phyloP scores from a whole-genome alignment of 1,139 yeast species.

The Candida sojae region DNA sequence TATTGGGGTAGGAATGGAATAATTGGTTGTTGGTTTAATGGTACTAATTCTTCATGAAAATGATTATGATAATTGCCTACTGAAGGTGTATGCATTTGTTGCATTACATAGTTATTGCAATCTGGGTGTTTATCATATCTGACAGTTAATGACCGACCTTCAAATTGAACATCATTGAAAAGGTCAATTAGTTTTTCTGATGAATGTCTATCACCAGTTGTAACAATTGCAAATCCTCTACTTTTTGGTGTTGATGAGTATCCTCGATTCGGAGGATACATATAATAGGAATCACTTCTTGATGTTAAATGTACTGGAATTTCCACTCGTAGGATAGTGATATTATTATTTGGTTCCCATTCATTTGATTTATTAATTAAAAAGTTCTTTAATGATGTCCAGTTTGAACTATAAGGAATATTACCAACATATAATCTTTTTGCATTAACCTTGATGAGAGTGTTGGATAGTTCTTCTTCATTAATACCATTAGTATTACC shows the following conservation, averaged over 20 bases:
- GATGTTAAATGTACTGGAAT: slow-evolving; percentile 45
- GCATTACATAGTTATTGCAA: slow-evolving; percentile 34
- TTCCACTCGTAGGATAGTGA: slow-evolving; percentile 52
- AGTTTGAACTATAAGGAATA: slow-evolving; percentile 57
- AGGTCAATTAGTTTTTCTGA: slow-evolving; percentile 51
- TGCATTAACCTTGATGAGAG: slow-evolving; percentile 33
- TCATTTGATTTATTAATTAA: slow-evolving; percentile 38
- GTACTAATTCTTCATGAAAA: not conserved
- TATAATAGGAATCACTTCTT: slow-evolving; percentile 4
- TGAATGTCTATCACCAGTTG: slow-evolving; percentile 49
- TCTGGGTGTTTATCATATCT: slow-evolving; percentile 56
- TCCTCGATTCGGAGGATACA: slow-evolving; percentile 4
- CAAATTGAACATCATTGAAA: slow-evolving; percentile 54
- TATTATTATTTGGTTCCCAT: slow-evolving; percentile 25
- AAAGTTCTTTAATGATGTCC: slow-evolving; percentile 56
- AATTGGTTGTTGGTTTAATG: not conserved
- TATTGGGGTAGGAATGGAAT: not conserved
- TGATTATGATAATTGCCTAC: not conserved
- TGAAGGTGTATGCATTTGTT: slow-evolving; percentile 18
- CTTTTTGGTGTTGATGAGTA: slow-evolving; percentile 19
- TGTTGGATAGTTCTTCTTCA: slow-evolving; percentile 30
- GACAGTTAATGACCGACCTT: slow-evolving; percentile 62
- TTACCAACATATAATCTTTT: slow-evolving; percentile 54
- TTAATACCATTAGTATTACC: slow-evolving; percentile 17
- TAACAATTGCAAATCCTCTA: slow-evolving; percentile 69